Conservation (phyloP, 768 basidiomycete species). For the Rhizopogon sp. region DNA sequence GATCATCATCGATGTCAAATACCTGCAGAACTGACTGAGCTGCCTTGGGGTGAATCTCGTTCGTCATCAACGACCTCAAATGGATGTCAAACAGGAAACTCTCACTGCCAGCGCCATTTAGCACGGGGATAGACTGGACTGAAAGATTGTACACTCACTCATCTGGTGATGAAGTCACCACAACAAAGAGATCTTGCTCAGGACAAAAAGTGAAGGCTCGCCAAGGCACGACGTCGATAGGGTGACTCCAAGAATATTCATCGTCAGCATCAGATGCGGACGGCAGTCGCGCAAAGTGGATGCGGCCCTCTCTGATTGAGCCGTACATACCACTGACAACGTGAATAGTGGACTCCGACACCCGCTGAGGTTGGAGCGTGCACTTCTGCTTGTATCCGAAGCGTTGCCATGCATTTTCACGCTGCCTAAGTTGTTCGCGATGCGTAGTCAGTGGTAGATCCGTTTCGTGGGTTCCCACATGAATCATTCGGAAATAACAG, state of each 20-base stretch:
- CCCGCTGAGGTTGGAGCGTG: constrained; percentile 29
- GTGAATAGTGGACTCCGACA: too few relatives aligned
- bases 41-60: constrained; percentile 45
- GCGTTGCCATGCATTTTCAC: constrained; percentile 46
- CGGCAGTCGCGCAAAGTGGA: too few relatives aligned
- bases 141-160: constrained; percentile 30
- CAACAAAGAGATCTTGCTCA: constrained; percentile 46
- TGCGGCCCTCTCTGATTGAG: too few relatives aligned
- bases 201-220: constrained; percentile 57
- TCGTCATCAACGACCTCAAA: constrained; percentile 42
- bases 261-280: constrained; percentile 30
- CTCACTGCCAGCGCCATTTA: too few relatives aligned
- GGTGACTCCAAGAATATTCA: constrained; percentile 33
- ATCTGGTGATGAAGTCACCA: constrained; percentile 36
- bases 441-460: constrained; percentile 33
- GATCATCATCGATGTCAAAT: background rate
- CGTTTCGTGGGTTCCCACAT: constrained; percentile 13
- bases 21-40: constrained; percentile 26
- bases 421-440: constrained; percentile 34
- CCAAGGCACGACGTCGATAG: constrained; percentile 36
- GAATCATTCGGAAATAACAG: constrained; percentile 39
- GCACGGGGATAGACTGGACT: background rate
- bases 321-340: constrained; percentile 30
- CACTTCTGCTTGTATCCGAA: constrained; percentile 33
- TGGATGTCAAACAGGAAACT: constrained; percentile 31